These are phyloP conservation scores for Lyophyllum semitale DNA, from an alignment of 768 basidiomycete species.

Conservation along the genomic window DNA sequence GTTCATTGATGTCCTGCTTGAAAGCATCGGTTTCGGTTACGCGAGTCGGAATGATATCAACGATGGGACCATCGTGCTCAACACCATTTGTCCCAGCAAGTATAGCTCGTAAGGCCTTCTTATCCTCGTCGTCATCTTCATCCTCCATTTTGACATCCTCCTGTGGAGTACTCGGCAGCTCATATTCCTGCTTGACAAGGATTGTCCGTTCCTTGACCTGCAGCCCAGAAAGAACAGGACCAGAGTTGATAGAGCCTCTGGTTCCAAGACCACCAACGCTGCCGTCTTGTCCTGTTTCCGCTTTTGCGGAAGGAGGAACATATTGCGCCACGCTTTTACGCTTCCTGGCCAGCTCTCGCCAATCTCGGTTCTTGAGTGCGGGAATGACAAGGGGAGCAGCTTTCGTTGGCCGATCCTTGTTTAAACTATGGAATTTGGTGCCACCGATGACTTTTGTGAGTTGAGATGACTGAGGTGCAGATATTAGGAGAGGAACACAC, in stretches of 20 bases:
- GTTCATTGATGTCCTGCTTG: conserved; percentile 77
- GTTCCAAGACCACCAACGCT: conserved; percentile 80
- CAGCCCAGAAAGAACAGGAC: conserved; percentile 70
- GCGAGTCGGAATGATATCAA: conserved; percentile 68
- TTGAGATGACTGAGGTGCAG: conserved; percentile 54
- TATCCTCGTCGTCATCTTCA: conserved; percentile 70
- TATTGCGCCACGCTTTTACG: conserved; percentile 57
- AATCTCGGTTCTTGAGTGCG: conserved; percentile 84
- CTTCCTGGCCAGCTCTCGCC: conserved; percentile 78
- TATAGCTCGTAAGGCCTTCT: conserved; percentile 78
- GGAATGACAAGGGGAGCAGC: conserved; percentile 82
- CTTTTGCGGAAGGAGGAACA: conserved; percentile 64
- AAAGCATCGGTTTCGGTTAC: conserved; percentile 83
- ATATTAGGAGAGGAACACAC: conserved; percentile 57
- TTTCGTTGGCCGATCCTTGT: conserved; percentile 45
- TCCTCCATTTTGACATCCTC: conserved; percentile 33
- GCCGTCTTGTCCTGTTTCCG: conserved; percentile 62
- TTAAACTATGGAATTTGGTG: conserved; percentile 36
- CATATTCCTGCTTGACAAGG: conserved; percentile 32
- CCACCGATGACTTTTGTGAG: conserved; percentile 62
- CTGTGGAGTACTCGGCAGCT: conserved; percentile 10
- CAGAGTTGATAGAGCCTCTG: conserved; percentile 74
- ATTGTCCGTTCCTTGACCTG: conserved; percentile 45
- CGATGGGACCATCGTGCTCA: conserved; percentile 37
- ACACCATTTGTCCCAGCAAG: conserved; percentile 55